These are phyloP conservation scores for Lactifluus volemus DNA, from an alignment of 768 basidiomycete genomes.

Conservation along the genomic window DNA sequence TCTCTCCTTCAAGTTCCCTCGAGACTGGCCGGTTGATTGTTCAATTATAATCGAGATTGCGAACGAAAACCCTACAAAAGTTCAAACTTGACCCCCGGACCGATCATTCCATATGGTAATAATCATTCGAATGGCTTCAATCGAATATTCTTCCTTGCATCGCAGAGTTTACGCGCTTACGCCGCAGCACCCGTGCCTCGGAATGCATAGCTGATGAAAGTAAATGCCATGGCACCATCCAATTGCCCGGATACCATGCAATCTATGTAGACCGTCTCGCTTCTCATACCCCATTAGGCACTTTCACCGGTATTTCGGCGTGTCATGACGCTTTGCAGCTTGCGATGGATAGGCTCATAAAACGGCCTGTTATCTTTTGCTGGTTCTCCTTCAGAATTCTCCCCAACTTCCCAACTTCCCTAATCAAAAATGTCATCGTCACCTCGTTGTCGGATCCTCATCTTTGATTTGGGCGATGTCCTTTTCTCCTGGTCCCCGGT, in stretches of 20 bases:
- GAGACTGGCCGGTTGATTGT: no score
- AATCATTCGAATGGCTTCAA: neutral
- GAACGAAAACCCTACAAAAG: no score
- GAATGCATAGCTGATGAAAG: neutral
- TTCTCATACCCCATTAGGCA: neutral
- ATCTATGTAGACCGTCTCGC: neutral
- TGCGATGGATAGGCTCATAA: neutral
- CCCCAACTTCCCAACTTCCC: neutral
- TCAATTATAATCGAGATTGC: no score
- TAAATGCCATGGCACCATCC: neutral
- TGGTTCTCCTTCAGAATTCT: neutral
- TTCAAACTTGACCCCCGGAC: no score
- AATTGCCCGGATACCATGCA: neutral
- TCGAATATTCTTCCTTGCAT: neutral
- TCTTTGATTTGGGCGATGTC: conserved; percentile 50
- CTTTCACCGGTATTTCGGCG: no score
- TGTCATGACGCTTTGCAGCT: neutral
- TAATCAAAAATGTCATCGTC: neutral
- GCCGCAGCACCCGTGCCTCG: neutral
- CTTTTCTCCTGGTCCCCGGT: conserved; percentile 44
- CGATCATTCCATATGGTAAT: no score
- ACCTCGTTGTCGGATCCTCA: conserved; percentile 26
- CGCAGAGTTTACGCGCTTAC: no score
- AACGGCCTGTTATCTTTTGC: neutral
- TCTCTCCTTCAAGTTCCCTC: no score